Base-by-base conservation (phyloP, 495 filamentous ascomycete genomes). In the Lepidopterella palustris region DNA sequence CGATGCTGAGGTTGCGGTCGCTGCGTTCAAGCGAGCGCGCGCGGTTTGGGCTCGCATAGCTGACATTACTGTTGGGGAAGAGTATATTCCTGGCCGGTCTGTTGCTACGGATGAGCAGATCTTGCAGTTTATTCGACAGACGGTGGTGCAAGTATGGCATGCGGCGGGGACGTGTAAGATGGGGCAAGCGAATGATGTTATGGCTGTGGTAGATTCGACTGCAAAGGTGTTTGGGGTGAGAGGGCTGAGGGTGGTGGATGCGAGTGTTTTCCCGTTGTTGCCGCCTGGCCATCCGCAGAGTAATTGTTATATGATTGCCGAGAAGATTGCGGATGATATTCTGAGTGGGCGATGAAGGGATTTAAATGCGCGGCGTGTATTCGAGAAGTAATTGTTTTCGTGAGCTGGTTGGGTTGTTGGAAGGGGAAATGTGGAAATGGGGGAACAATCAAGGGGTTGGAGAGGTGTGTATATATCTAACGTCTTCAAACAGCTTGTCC, bases 1-100 rank as follows among this genome's bases (percentile, higher is more conserved):
- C 0, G 84, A 88, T 54, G 60, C 70, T n/a, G 81, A 82, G 40
- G 63, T 86, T 11, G 74, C 77, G 0, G 59, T 87, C 31, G 79
- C 78, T 0, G 78, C 72, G 3, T 80, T 81, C 72, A 79, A 78
- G 65, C 78, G 83, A 9, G 65, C 71, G 0, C 78, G 84, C 0
- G 49, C 77, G 25, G 63, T 73, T 0, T 79, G 77, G 61, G 58
- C 65, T 0, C 26, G 21, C n/a, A 8, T 81, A 64, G 59, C 72
- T 28, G 69, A 52, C 5, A 71, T 78, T 4, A 52, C 74, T n/a
- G 70, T 76, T 29, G 81, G 79, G 0, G 47, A 68, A 0, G 80
- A 82, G 63, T 64, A 64, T 26, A 70, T 71, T 45, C 84, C 83
- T 0, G 84, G 84, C 0, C 1, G 45, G 1, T 18, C 64, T 0